These are phyloP conservation scores for Prinsepia uniflora DNA, from an alignment of 306 rosid species.

Conservation along the genomic window DNA sequence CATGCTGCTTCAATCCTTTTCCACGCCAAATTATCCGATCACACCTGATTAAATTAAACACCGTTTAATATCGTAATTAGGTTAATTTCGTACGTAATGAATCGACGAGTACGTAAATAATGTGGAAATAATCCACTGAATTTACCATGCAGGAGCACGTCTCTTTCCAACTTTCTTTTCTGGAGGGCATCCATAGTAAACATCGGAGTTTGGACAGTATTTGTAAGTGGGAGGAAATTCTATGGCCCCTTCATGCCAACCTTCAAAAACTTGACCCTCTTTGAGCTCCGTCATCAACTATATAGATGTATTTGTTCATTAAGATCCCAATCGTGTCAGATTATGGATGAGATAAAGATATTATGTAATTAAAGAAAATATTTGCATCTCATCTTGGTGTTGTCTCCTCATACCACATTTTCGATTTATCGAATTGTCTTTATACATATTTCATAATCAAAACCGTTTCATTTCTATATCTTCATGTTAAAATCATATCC, in stretches of 20 bases:
- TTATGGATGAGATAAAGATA: neutral
- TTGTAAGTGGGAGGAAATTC: conserved; percentile 87
- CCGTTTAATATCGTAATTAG: neutral
- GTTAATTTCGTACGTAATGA: no score
- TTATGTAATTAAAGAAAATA: no score
- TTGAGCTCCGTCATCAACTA: conserved; percentile 65
- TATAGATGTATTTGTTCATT: conserved; percentile 15
- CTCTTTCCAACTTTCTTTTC: conserved; percentile 47
- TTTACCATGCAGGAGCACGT: conserved; percentile 89
- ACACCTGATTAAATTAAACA: conserved; percentile 44
- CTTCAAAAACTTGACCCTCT: conserved; percentile 54
- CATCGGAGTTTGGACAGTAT: conserved; percentile 70
- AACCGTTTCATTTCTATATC: no score
- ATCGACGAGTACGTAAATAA: neutral
- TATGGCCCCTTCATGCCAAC: conserved; percentile 74
- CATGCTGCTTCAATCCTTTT: conserved; percentile 56
- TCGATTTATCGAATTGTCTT: no score
- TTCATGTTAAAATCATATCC: no score
- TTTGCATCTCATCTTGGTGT: no score
- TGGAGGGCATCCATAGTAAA: conserved; percentile 47
- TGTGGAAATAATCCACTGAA: neutral
- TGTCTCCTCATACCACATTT: no score
- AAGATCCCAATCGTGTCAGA: conserved; percentile 1
- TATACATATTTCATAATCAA: no score
- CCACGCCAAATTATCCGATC: conserved; percentile 84